phyloP scores from a whole-genome alignment of 805 yeast species.

The Candida insectorum region DNA sequence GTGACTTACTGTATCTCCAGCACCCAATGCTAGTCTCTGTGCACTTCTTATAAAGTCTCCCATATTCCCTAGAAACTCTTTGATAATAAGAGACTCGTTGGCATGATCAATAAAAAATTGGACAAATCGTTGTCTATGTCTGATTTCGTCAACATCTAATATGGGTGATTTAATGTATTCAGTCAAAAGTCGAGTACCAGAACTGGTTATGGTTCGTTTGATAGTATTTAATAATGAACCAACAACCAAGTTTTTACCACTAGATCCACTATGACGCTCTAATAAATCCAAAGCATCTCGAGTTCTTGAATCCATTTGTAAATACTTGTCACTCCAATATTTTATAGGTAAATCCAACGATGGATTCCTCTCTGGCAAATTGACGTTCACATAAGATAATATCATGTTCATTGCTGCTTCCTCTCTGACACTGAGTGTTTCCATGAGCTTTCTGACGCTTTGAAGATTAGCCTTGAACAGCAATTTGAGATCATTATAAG shows the following conservation, averaged over 20 bases:
- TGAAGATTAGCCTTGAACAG: conserved; percentile 31
- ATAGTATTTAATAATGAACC: conserved; percentile 75
- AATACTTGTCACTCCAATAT: conserved; percentile 46
- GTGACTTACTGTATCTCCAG: conserved; percentile 31
- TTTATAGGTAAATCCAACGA: conserved; percentile 66
- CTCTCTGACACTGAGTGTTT: conserved; percentile 38
- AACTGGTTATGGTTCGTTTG: conserved; percentile 69
- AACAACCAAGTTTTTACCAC: conserved; percentile 46
- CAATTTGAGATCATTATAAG: conserved; percentile 27
- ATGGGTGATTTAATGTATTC: conserved; percentile 85
- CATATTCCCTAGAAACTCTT: conserved; percentile 39
- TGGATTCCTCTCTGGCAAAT: conserved; percentile 64
- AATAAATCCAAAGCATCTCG: conserved; percentile 75
- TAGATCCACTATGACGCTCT: conserved; percentile 34
- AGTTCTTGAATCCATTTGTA: conserved; percentile 82
- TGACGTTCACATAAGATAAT: conserved; percentile 66
- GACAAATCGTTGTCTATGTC: conserved; percentile 43
- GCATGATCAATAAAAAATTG: conserved; percentile 17
- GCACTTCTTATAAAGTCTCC: conserved; percentile 60
- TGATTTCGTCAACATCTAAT: conserved; percentile 53
- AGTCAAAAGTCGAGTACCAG: conserved; percentile 76
- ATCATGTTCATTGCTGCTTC: conserved; percentile 58
- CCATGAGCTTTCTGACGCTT: conserved; percentile 32
- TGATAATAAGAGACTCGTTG: conserved; percentile 9
- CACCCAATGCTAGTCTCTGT: conserved; percentile 43